Base-by-base conservation (phyloP, 257 asterid genomes). In the Dorcoceras hygrometricum region DNA sequence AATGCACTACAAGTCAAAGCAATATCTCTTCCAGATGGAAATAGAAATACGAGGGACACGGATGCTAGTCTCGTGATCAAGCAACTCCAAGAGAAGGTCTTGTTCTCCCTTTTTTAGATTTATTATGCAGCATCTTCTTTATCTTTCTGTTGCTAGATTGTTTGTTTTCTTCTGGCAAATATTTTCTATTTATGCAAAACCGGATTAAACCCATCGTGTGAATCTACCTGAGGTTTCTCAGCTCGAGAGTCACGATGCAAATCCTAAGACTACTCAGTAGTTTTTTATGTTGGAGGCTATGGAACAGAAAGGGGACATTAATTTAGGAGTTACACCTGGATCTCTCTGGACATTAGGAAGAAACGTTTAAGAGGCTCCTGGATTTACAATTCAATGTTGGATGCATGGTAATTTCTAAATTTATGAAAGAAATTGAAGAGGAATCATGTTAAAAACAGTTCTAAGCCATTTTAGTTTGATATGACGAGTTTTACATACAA, bases 11-110 rank as follows among this genome's bases (percentile, higher is more conserved):
- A 71, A 60, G 69, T 56, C 63, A 68, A 54, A 56, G 57, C 69
- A 74, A 39, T 29, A 57, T 63, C 80, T 76, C 70, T 60, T 71
- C 68, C 73, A 63, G 74, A 63, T 76, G 84, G 63, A 72, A 77
- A 62, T 50, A 71, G 63, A 68, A 70, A 68, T 58, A 70, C 83
- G 71, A 72, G 79, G 63, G 95, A 82, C 64, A 68, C 83, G 0
- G 96, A 93, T 70, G 85, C 90, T 77, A 82, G 81, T 73, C 80
- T 82, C 60, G 84, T 85, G 78, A 88, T 84, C 63, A 93, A 93
- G 80, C 87, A 81, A 78, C 96, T 84, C 57, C 95, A 90, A 67
- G 96, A 90, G 68, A 93, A 93, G 99, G 97, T 93, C 75, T 59
- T 65, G 63, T 63, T 76, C 32, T 34, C 36, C 68, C 72, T 25